A percentile compares a stretch with the other conserved stretches of the same genome.
Conservation (phyloP, 1,284 basidiomycete species). For the Apiotrichum montevideense region DNA sequence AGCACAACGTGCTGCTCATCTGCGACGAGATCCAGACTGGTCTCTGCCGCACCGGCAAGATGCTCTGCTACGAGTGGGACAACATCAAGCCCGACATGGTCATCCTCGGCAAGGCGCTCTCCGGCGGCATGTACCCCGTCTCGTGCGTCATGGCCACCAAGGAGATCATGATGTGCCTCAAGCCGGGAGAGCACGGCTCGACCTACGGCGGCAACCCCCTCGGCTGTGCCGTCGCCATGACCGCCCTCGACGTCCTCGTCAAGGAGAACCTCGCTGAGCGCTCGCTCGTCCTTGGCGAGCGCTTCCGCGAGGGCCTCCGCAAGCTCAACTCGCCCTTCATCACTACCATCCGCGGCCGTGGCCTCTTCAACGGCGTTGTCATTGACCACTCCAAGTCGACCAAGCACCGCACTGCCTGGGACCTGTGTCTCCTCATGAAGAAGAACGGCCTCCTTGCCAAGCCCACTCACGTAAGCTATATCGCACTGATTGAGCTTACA, state of each 20-base stretch:
- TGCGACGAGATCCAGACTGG: conserved; percentile 97
- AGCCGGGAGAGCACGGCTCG: conserved; percentile 96
- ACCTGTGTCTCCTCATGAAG: conserved; percentile 89
- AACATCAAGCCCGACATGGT: conserved; percentile 85
- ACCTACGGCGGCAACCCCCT: conserved; percentile 95
- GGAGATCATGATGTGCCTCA: conserved; percentile 89
- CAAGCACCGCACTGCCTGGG: conserved; percentile 84
- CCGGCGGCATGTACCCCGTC: conserved; percentile 93
- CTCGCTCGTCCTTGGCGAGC: conserved; percentile 69
- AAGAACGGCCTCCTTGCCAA: conserved; percentile 73
- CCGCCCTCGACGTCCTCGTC: conserved; percentile 79
- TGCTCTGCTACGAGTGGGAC: conserved; percentile 80
- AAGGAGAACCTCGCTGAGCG: conserved; percentile 78
- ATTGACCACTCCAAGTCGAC: conserved; percentile 75
- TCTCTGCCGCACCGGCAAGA: conserved; percentile 46
- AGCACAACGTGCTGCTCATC: conserved; percentile 90
- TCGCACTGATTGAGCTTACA: conserved; percentile 47
- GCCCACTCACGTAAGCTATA: conserved; percentile 64
- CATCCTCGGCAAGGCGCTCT: conserved; percentile 91
- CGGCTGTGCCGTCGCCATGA: conserved; percentile 87
- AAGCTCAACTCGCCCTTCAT: conserved; percentile 66
- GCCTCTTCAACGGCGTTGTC: conserved; percentile 88
- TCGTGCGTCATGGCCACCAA: conserved; percentile 86
- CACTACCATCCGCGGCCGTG: conserved; percentile 70
- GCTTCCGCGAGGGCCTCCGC: conserved; percentile 66